These are phyloP conservation scores for Saprolegnia parasitica DNA, from an alignment of 352 stramenopile species.

Conservation along the genomic window DNA sequence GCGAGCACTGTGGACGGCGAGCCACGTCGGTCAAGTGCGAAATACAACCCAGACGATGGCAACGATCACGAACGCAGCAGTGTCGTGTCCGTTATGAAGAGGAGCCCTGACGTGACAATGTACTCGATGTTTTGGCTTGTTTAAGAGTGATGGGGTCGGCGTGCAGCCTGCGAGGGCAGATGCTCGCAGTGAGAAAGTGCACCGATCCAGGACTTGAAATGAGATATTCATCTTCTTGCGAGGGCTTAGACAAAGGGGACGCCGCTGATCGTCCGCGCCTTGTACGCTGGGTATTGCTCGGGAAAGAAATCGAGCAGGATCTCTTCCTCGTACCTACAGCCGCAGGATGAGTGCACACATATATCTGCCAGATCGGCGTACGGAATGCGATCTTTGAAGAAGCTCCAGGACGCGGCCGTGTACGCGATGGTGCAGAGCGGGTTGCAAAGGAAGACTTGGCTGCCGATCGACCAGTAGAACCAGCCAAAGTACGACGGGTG, in stretches of 20 bases:
- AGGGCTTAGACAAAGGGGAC: slow-evolving; percentile 85
- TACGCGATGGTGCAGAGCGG: slow-evolving; percentile 83
- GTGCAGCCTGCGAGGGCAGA: too few species aligned
- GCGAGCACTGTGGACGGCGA: too few species aligned
- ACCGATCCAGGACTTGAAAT: too few species aligned
- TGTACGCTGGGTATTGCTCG: slow-evolving; percentile 90
- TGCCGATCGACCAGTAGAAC: slow-evolving; percentile 96
- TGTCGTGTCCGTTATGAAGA: too few species aligned
- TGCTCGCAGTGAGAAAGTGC: too few species aligned
- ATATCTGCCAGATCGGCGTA: slow-evolving; percentile 37
- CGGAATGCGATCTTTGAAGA: slow-evolving; percentile 93
- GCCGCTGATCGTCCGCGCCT: slow-evolving; percentile 79
- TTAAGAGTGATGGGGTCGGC: too few species aligned
- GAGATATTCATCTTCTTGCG: not conserved
- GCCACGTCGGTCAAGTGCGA: too few species aligned
- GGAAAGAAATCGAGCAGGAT: slow-evolving; percentile 88
- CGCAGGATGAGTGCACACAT: slow-evolving; percentile 5
- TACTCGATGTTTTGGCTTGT: too few species aligned
- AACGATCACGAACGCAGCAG: too few species aligned
- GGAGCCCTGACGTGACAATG: too few species aligned
- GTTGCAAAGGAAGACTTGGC: slow-evolving; percentile 92
- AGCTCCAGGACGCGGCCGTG: slow-evolving; percentile 86
- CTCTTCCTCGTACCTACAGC: slow-evolving; percentile 86
- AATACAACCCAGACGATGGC: too few species aligned
- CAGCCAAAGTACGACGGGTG: slow-evolving; percentile 96